Base-by-base conservation (phyloP, 139 green algal genomes). In the Gonium pectorale region DNA sequence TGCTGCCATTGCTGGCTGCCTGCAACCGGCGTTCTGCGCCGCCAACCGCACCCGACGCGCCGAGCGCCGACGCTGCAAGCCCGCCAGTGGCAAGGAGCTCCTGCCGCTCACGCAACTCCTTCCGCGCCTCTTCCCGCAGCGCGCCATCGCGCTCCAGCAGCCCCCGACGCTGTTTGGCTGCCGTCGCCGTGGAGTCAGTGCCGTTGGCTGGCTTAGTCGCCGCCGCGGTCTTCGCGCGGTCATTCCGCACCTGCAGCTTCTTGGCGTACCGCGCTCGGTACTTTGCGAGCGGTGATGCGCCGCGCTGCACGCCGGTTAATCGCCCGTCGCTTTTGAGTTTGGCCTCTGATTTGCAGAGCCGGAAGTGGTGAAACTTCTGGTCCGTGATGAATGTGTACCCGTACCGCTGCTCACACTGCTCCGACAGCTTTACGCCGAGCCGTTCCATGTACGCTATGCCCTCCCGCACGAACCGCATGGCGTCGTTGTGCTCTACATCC, bases 311-410 rank as follows among this genome's bases (percentile, higher is more conserved):
- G 27, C 43, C 43, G 38, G 2, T 35, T 3, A 83, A 31, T 43
- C 8, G 63, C 19, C 77, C 77, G 44, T 83, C 41, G 43, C 8
- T 5, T 19, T 41, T 51, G 5, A 74, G 43, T 17, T 38, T 74
- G 31, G 62, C 77, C 9, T 46, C n/a, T 3, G 77, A 83, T n/a
- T 73, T 73, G 60, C 77, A 83, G 0, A 83, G n/a, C n/a, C 77
- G 60, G 33, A 83, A 83, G 41, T 74, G 62, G 27, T 83, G 77
- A 21, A 22, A 37, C 33, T 73, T 83, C 77, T 83, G 77, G 51
- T 83, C 77, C 5, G 60, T 62, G 43, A 83, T 83, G 63, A 83
- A 83, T 0, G 77, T 52, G 24, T 83, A 73, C 8, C 77, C 77
- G 26, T 83, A 83, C 3, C 77, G 60, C 19, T 3, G 19, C 33